Conservation (phyloP, 371 early-diverging fungal genomes). For the Thermomucor indicae-seudaticae region DNA sequence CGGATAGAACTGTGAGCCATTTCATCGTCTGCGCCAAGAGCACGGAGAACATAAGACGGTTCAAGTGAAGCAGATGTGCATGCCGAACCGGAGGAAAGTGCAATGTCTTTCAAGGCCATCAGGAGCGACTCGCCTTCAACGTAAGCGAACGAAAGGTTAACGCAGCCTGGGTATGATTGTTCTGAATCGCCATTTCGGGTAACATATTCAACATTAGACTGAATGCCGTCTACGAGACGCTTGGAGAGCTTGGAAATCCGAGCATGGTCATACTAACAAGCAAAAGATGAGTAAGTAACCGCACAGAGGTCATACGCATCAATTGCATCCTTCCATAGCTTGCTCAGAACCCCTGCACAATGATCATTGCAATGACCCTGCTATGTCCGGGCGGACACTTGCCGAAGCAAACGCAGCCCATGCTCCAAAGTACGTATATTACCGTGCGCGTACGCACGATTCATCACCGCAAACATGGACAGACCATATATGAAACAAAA, state of each 20-base stretch:
- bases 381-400: background rate
- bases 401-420: constrained; percentile 11
- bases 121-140: constrained; percentile 99
- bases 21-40: constrained; percentile 98
- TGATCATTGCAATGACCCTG: constrained; percentile 39
- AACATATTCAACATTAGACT: constrained; percentile 72
- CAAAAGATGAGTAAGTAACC: too few species aligned
- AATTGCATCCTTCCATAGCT: background rate
- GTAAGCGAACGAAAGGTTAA: constrained; percentile 99
- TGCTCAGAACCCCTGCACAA: constrained; percentile 72
- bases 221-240: constrained; percentile 79
- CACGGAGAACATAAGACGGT: constrained; percentile 98
- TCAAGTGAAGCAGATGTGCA: constrained; percentile 99
- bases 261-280: constrained; percentile 71
- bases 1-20: constrained; percentile 98
- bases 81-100: constrained; percentile 97
- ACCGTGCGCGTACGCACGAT: constrained; percentile 20
- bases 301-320: too few species aligned
- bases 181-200: constrained; percentile 88
- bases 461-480: constrained; percentile 4
- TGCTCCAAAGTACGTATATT: constrained; percentile 24
- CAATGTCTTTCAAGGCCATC: constrained; percentile 99
- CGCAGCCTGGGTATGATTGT: constrained; percentile 90
- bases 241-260: constrained; percentile 74
- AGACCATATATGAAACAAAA: background rate